Evolutionary conservation across 345 rosid species (phyloP).

Genomic region (Populus pruinosa): DNA sequence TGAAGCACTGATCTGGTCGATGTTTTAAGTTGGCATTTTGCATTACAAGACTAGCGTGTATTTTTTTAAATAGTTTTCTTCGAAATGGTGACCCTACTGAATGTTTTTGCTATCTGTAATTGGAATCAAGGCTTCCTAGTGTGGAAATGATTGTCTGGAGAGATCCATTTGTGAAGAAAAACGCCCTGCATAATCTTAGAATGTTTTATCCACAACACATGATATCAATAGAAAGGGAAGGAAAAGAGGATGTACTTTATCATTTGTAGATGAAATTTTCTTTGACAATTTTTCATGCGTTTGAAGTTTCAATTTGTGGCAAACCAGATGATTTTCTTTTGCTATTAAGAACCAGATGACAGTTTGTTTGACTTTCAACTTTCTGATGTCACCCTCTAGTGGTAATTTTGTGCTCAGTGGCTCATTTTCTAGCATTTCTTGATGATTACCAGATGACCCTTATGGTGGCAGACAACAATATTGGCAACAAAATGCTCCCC

Average conservation of each 20-base stretch:
- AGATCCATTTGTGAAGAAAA: background rate
- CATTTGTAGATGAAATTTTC: too few relatives aligned
- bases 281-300: too few relatives aligned
- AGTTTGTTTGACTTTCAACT: background rate
- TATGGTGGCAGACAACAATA: slow-evolving; percentile 47
- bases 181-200: too few relatives aligned
- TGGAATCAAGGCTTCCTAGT: background rate
- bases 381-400: background rate
- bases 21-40: too few relatives aligned
- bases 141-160: slow-evolving; percentile 2
- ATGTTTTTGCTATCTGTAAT: background rate
- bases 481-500: slow-evolving; percentile 60
- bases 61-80: too few relatives aligned
- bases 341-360: background rate
- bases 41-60: too few relatives aligned
- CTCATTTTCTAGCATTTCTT: slow-evolving; percentile 11
- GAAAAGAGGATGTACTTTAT: too few relatives aligned
- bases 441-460: slow-evolving; percentile 38
- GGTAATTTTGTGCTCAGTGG: background rate
- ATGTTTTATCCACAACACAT: too few relatives aligned
- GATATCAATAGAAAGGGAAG: too few relatives aligned
- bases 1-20: background rate
- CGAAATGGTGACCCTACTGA: too few relatives aligned
- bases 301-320: background rate
- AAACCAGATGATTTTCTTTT: background rate